Conservation (phyloP, 2,329 filamentous ascomycete species). For the Triangularia verruculosa region DNA sequence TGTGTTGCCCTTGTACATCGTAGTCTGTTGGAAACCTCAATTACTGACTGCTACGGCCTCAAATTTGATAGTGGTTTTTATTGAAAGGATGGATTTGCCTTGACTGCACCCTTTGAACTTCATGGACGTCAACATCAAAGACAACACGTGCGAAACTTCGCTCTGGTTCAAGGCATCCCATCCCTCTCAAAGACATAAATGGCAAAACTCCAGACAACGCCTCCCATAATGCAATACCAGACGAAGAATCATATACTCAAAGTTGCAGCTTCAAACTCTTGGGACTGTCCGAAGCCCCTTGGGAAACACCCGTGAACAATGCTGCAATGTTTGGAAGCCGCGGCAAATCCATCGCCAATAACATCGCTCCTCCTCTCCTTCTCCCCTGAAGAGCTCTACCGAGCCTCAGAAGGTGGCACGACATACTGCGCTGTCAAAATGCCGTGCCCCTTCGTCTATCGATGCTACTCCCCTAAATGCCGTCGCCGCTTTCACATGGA, state of each 20-base stretch:
- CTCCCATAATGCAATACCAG: neutral
- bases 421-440: conserved; percentile 26
- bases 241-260: neutral
- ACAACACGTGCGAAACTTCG: conserved; percentile 22
- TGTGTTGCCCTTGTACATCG: neutral
- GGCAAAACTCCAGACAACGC: neutral
- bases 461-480: conserved; percentile 10
- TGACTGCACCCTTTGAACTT: neutral
- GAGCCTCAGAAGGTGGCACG: conserved; percentile 12
- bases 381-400: no score
- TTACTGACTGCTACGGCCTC: conserved; percentile 10
- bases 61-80: neutral
- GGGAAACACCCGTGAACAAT: neutral
- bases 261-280: neutral
- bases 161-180: neutral
- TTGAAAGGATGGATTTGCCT: no score
- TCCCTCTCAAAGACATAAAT: neutral
- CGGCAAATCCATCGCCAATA: neutral
- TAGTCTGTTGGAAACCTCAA: neutral
- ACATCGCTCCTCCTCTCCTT: neutral
- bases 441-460: conserved; percentile 22
- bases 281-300: neutral
- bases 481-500: conserved; percentile 10
- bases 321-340: neutral
- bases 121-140: conserved; percentile 12